These are phyloP conservation scores for Lagenidium sp. DNA, from an alignment of 352 stramenopile genomes.

Conservation along the genomic window DNA sequence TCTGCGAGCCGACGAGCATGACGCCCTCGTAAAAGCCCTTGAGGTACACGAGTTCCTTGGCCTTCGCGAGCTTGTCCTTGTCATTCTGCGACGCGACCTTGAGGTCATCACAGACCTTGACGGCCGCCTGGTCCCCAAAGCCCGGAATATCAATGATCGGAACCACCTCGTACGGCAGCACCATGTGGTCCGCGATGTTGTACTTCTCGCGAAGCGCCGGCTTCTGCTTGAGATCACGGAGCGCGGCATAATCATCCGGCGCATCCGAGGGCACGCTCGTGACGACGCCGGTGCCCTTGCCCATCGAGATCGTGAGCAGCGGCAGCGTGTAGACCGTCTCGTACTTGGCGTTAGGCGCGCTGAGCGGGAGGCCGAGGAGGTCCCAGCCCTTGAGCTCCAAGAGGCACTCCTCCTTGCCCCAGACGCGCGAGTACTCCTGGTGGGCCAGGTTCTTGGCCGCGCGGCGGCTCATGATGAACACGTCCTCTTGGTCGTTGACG, in stretches of 20 bases:
- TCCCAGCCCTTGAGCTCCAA: slow-evolving; percentile 94
- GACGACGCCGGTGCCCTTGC: slow-evolving; percentile 98
- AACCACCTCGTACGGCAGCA: slow-evolving; percentile 97
- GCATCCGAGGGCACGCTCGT: slow-evolving; percentile 98
- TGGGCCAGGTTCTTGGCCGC: slow-evolving; percentile 93
- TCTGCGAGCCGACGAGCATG: slow-evolving; percentile 97
- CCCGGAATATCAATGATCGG: slow-evolving; percentile 99
- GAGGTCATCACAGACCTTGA: slow-evolving; percentile 95
- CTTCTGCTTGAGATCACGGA: slow-evolving; percentile 99
- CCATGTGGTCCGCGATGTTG: slow-evolving; percentile 97
- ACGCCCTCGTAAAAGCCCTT: slow-evolving; percentile 99
- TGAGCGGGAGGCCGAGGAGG: slow-evolving; percentile 94
- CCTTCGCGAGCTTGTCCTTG: slow-evolving; percentile 97
- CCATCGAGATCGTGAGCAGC: slow-evolving; percentile 99
- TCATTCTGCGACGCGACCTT: slow-evolving; percentile 99
- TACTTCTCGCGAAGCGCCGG: slow-evolving; percentile 97
- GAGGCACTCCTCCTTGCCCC: slow-evolving; percentile 85
- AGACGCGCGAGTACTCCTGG: slow-evolving; percentile 88
- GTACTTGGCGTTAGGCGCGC: slow-evolving; percentile 94
- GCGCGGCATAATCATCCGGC: slow-evolving; percentile 97
- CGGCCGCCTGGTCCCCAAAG: slow-evolving; percentile 94
- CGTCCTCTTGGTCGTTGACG: slow-evolving; percentile 89
- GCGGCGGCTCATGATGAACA: slow-evolving; percentile 94
- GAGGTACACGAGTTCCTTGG: slow-evolving; percentile 98
- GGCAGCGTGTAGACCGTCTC: slow-evolving; percentile 99